Evolutionary conservation across 805 yeast genomes (phyloP), one percentile per base, ranked within the genome.

Genomic region (Ogataea siamensis): DNA sequence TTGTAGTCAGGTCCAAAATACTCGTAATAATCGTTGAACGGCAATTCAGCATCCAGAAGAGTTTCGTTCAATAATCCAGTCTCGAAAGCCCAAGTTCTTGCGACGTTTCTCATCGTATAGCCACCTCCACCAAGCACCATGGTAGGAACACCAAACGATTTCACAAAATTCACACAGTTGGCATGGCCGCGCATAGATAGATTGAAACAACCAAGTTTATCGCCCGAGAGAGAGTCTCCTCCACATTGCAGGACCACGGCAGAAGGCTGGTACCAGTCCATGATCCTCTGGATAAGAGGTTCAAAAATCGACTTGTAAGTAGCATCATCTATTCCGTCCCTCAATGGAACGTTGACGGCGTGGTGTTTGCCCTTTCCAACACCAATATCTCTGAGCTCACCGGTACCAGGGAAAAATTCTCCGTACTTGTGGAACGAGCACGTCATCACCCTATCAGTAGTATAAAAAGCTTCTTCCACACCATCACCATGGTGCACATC

Each of bases 71-170:
- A 71, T 29, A 93, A 71, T 10, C 97, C 95, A 0, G 96, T 81
- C 63, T 93, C 99, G 56, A 73, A 89, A 2, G 96, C 78, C 98
- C 99, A 91, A 9, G 95, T 76, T 50, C 99, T 71, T 5, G 97
- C 87, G 33, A 93, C 99, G 59, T 93, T 93, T 60, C 97, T 76
- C 75, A 95, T 94, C 2, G 99, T 93, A 66, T 93, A 93, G 14
- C 99, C 99, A 51, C 99, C 99, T 34, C 99, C 99, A 27, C 99
- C 99, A 14, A 93, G 72, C 20, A 93, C 95, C 81, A 93, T 76
- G 74, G 87, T 67, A 7, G 99, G 98, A 12, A 93, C 73, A 32
- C 86, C 85, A 57, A 91, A 87, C 7, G 85, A 74, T 59, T 84
- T 85, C 35, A 89, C 87, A 63, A 78, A 91, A 51, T 83, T 80